Percentiles rank a stretch among this genome's conserved stretches.
Conservation (phyloP, 2,329 filamentous ascomycete genomes). For the Tolypocladium capitatum region DNA sequence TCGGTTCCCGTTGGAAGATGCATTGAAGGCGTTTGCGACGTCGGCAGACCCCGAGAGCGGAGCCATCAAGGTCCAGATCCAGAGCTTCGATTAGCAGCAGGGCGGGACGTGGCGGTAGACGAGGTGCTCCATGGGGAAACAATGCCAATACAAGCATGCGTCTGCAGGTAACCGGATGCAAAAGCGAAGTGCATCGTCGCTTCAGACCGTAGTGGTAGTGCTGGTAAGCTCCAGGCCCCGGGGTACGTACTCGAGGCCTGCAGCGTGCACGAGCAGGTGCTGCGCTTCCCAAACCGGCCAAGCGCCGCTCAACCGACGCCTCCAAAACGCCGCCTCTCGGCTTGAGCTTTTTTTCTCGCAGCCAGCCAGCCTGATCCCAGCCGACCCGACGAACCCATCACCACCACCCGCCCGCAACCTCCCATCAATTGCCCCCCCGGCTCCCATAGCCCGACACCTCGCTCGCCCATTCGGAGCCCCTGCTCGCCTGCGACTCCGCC, state of each 20-base stretch:
- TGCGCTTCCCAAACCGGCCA: constrained; percentile 15
- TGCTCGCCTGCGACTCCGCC: constrained; percentile 3
- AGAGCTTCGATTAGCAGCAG: constrained; percentile 34
- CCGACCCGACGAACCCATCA: constrained; percentile 10
- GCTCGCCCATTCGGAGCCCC: constrained; percentile 1
- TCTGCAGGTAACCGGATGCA: background rate
- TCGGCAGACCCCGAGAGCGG: constrained; percentile 79
- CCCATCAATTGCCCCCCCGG: constrained; percentile 23
- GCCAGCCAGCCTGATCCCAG: constrained; percentile 12
- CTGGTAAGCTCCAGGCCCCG: no score
- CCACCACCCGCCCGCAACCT: constrained; percentile 7
- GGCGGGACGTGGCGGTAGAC: background rate
- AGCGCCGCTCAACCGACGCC: constrained; percentile 9
- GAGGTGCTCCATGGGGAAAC: background rate
- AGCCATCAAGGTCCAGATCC: constrained; percentile 96
- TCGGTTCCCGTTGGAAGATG: constrained; percentile 73
- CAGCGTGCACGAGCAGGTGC: no score
- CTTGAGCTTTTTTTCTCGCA: constrained; percentile 28
- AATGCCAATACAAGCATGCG: background rate
- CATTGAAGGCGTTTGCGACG: constrained; percentile 78
- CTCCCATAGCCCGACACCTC: background rate
- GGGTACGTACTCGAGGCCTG: no score
- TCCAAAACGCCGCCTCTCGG: no score
- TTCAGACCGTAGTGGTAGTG: no score
- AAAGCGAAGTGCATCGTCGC: no score